These are phyloP conservation scores for Backusella mclennaniae DNA, from an alignment of 192 early-diverging fungal genomes.

Conservation along the genomic window DNA sequence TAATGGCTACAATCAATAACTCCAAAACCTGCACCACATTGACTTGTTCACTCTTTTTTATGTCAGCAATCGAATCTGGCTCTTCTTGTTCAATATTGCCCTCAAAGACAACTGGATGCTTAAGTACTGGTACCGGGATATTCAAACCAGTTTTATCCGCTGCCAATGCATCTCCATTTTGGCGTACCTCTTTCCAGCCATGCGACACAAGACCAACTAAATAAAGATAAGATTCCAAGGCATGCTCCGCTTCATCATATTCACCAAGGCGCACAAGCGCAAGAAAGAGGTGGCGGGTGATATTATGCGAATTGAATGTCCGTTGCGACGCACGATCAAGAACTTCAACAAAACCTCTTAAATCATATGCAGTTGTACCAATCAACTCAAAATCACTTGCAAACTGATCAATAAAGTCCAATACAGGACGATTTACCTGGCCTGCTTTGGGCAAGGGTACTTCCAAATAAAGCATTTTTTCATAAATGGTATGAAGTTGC, in stretches of 20 bases:
- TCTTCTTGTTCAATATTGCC: background rate
- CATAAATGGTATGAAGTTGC: conserved; percentile 56
- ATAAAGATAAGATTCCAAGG: conserved; percentile 59
- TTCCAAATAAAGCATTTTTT: conserved; percentile 53
- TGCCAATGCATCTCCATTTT: conserved; percentile 13
- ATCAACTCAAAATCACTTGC: conserved; percentile 60
- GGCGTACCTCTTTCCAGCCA: conserved; percentile 20
- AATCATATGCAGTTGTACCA: conserved; percentile 48
- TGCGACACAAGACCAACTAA: conserved; percentile 44
- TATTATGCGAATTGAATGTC: conserved; percentile 70
- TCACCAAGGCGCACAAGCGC: conserved; percentile 61
- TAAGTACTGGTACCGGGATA: conserved; percentile 15
- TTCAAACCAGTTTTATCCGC: conserved; percentile 14
- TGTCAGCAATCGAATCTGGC: conserved; percentile 9
- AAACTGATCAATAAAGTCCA: conserved; percentile 62
- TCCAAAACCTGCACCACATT: conserved; percentile 12
- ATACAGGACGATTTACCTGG: conserved; percentile 54
- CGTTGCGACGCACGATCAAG: conserved; percentile 63
- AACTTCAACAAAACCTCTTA: conserved; percentile 54
- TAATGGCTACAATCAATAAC: conserved; percentile 42
- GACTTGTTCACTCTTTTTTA: conserved; percentile 32
- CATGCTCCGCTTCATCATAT: conserved; percentile 74
- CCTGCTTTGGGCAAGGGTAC: conserved; percentile 61
- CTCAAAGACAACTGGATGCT: background rate
- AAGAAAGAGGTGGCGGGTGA: conserved; percentile 62